Evolutionary conservation across 2,329 filamentous ascomycete species (phyloP).

Genomic region (Elsinoe fawcettii): DNA sequence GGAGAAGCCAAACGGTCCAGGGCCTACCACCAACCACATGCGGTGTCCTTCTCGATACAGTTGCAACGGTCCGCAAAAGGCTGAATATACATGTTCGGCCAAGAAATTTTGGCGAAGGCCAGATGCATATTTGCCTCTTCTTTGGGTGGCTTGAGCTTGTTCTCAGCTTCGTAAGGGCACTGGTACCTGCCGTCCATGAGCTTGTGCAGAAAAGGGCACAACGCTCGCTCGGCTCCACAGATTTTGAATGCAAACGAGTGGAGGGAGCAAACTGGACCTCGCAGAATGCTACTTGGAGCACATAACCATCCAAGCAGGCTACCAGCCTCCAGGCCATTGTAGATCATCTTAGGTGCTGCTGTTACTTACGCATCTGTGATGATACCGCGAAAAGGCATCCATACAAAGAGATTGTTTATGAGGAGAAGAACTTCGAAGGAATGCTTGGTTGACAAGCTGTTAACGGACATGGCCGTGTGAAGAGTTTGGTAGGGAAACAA

Average conservation of each 20-base stretch:
- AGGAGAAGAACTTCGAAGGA: too few species aligned
- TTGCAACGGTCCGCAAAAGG: not conserved
- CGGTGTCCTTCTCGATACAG: not conserved
- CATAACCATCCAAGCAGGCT: too few species aligned
- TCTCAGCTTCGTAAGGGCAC: not conserved
- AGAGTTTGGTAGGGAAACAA: not conserved
- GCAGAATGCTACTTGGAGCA: too few species aligned
- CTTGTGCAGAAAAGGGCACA: not conserved
- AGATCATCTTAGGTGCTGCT: too few species aligned
- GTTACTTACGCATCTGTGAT: too few species aligned
- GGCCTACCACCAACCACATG: not conserved
- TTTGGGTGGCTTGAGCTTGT: not conserved
- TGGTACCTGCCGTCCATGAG: not conserved
- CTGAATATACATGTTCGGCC: conserved; percentile 2
- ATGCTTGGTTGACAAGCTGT: not conserved
- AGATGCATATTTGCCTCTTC: not conserved
- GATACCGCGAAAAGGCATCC: too few species aligned
- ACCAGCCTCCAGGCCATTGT: too few species aligned
- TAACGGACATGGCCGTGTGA: not conserved
- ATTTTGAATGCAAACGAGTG: too few species aligned
- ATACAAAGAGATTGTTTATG: too few species aligned
- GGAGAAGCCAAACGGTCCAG: not conserved
- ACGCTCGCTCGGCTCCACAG: too few species aligned
- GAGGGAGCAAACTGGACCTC: too few species aligned
- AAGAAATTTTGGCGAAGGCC: not conserved